Evolutionary conservation across 1,284 basidiomycete species (phyloP), one percentile per base, ranked within the genome.

Genomic region (Phellopilus nigrolimitatus): DNA sequence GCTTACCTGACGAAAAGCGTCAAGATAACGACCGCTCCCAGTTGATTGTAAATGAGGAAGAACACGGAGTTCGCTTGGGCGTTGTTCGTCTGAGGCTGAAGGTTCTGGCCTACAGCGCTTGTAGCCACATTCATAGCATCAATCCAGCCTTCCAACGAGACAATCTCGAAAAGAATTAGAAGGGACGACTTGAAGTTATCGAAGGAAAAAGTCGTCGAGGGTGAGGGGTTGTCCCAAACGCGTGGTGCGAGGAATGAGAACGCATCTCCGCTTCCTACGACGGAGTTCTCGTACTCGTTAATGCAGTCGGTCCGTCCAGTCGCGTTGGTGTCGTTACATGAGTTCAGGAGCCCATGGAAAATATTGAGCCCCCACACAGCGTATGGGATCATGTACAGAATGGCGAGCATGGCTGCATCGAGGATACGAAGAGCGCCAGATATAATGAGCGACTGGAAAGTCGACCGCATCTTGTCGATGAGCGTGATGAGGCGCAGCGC

Each of bases 331-430:
- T 98, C 94, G 63, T 92, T 98, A 73, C 95, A 99, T 41, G 73
- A 67, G 65, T 88, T 93, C 68, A 95, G 82, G 54, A 85, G 71
- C 5, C 93, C 93, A 0, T 84, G 75, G 67, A 98, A 98, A 64
- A 98, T 89, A 62, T 95, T 97, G 54, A 94, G 79, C 4, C 94
- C 95, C 95, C 95, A 98, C 1, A 97, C 86, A 3, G 95, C 95
- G 63, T 94, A 98, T 0, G 95, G 95, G 58, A 99, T 91, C 78
- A 98, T 87, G 70, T 98, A 94, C 44, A 98, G 76, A 47, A 97
- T 80, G 41, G 95, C 92, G n/a, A 99, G 80, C 47, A 97, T 68
- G 0, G 88, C 91, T 0, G 95, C 95, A 60, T 97, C 93, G 49
- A 97, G 59, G 56, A 99, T 95, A 60, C 91, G 85, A 15, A 79